These are phyloP conservation scores for Geosmithia putterillii DNA, from an alignment of 2,329 filamentous ascomycete genomes.

Conservation along the genomic window DNA sequence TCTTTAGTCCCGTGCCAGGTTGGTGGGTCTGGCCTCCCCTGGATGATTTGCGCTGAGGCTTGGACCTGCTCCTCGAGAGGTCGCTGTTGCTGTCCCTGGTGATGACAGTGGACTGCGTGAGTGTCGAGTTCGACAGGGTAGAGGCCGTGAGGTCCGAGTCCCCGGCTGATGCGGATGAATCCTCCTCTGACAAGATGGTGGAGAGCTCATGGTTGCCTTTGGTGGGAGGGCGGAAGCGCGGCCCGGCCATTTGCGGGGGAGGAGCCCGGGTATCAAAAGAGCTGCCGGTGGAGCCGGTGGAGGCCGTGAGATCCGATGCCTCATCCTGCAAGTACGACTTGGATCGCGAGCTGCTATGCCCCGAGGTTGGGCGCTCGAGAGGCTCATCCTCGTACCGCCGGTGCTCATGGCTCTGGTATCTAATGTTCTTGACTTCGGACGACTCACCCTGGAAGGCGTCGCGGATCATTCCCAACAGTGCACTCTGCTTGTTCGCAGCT, in stretches of 20 bases:
- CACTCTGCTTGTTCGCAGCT: slow-evolving; percentile 26
- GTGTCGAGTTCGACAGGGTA: slow-evolving; percentile 30
- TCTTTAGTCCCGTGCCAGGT: slow-evolving; percentile 41
- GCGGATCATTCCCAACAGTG: slow-evolving; percentile 44
- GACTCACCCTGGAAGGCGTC: slow-evolving; percentile 54
- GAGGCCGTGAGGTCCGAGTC: slow-evolving; percentile 37
- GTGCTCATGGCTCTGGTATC: slow-evolving; percentile 36
- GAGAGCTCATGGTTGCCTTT: slow-evolving; percentile 43
- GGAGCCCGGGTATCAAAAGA: background rate
- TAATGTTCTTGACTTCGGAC: slow-evolving; percentile 28
- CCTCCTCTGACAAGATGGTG: slow-evolving; percentile 42
- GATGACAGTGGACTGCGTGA: slow-evolving; percentile 38
- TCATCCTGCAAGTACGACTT: slow-evolving; percentile 6
- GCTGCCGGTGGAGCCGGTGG: background rate
- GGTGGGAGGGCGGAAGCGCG: slow-evolving; percentile 33
- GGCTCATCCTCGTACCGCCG: slow-evolving; percentile 13
- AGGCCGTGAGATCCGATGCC: slow-evolving; percentile 6
- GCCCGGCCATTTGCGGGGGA: slow-evolving; percentile 13
- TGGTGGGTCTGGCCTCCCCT: slow-evolving; percentile 24
- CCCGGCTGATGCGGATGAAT: slow-evolving; percentile 28
- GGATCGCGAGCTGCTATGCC: background rate
- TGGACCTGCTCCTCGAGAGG: slow-evolving; percentile 28
- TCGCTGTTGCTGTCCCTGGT: slow-evolving; percentile 32
- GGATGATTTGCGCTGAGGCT: slow-evolving; percentile 7
- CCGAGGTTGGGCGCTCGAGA: background rate